A percentile compares a stretch with the other conserved stretches of the same genome.
Conservation (phyloP, 164 flowering plant genomes). For the Platanus orientalis region DNA sequence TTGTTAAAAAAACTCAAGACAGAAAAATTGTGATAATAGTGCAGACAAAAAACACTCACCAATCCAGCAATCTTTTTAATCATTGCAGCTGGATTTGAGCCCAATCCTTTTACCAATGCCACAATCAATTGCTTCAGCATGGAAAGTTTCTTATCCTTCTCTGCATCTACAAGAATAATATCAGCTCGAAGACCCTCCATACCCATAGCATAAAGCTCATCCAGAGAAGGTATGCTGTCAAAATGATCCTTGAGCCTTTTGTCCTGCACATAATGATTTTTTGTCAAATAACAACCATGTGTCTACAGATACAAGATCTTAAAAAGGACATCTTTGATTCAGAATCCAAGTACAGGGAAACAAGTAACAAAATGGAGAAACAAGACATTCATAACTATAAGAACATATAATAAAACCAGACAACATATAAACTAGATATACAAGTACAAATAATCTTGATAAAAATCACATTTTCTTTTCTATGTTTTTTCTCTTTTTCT, state of each 20-base stretch:
- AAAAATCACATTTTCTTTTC: background rate
- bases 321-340: background rate
- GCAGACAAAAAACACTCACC: slow-evolving; percentile 41
- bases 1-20: background rate
- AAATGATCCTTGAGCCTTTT: slow-evolving; percentile 71
- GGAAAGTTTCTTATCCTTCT: slow-evolving; percentile 82
- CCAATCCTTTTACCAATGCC: slow-evolving; percentile 71
- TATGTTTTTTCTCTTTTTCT: too few relatives aligned
- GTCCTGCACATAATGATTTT: slow-evolving; percentile 42
- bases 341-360: background rate
- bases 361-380: background rate
- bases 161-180: slow-evolving; percentile 76
- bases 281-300: slow-evolving; percentile 1
- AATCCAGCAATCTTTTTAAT: slow-evolving; percentile 90
- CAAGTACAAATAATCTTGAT: background rate
- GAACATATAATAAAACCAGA: background rate
- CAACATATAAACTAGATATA: background rate
- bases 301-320: background rate
- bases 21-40: background rate
- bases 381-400: background rate
- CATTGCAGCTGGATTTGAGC: slow-evolving; percentile 77
- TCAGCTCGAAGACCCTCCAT: slow-evolving; percentile 68
- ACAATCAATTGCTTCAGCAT: slow-evolving; percentile 82
- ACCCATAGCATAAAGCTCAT: slow-evolving; percentile 71
- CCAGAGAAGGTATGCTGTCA: slow-evolving; percentile 67